Evolutionary conservation across 169 alveolate genomes (phyloP).

Genomic region (Plasmodium knowlesi): DNA sequence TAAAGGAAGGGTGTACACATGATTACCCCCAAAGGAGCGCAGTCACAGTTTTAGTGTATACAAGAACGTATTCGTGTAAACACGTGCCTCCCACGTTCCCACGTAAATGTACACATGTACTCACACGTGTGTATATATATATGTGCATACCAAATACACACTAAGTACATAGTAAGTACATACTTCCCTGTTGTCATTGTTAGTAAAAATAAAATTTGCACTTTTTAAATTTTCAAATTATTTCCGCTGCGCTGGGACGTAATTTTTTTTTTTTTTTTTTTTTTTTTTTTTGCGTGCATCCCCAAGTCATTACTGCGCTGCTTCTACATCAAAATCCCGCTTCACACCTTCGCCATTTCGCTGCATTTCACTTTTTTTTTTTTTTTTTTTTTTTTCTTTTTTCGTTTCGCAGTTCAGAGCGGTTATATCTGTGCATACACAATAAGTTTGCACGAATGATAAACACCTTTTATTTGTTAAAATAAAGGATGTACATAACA

Average conservation of each 20-base stretch:
- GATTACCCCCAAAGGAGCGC: background rate
- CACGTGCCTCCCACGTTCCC: background rate
- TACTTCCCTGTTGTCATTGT: conserved; percentile 25
- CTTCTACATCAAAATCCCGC: background rate
- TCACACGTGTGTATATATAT: conserved; percentile 1
- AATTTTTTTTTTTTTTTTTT: conserved; percentile 19
- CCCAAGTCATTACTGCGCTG: background rate
- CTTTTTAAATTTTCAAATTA: conserved; percentile 31
- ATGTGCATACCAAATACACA: conserved; percentile 12
- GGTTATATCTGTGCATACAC: conserved; percentile 19
- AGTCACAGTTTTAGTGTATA: background rate
- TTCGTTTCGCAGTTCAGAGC: conserved; percentile 17
- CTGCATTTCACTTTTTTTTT: background rate
- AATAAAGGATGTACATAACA: conserved; percentile 28
- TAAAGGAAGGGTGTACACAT: background rate
- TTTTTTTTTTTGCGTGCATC: conserved; percentile 9
- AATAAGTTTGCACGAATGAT: conserved; percentile 7
- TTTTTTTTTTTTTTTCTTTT: conserved; percentile 40
- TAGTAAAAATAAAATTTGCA: conserved; percentile 39
- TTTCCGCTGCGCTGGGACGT: background rate
- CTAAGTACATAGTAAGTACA: background rate
- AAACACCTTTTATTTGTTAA: conserved; percentile 24
- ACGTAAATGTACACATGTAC: conserved; percentile 3
- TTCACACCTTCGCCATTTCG: background rate
- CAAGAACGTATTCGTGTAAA: background rate